Evolutionary conservation across 164 flowering plant species (phyloP).

Genomic region (Berberis thunbergii): DNA sequence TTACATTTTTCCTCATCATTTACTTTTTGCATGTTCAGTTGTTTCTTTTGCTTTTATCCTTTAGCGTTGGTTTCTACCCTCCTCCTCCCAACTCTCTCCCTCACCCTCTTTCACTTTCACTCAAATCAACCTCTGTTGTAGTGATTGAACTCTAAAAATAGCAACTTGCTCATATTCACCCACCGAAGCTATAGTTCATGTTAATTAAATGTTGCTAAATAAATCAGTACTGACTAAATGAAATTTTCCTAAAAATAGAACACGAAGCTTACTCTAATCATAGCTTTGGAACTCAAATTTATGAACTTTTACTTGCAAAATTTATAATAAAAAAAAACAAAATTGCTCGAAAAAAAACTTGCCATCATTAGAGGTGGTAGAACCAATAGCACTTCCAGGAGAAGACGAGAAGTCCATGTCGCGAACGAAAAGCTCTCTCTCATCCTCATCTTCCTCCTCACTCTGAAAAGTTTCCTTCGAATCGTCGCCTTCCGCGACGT

Average conservation of each 20-base stretch:
- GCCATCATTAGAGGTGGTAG: slow-evolving; percentile 68
- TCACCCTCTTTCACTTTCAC: too few relatives aligned
- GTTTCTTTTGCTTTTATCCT: too few relatives aligned
- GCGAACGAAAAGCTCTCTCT: slow-evolving; percentile 38
- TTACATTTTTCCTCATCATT: too few relatives aligned
- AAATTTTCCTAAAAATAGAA: background rate
- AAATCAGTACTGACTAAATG: background rate
- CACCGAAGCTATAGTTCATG: background rate
- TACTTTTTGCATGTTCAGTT: too few relatives aligned
- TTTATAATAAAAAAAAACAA: background rate
- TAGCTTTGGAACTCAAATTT: background rate
- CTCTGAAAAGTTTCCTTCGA: slow-evolving; percentile 20
- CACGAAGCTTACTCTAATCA: background rate
- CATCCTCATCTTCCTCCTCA: slow-evolving; percentile 25
- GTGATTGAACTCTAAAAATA: too few relatives aligned
- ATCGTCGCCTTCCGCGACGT: slow-evolving; percentile 24
- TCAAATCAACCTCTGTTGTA: too few relatives aligned
- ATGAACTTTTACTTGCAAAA: background rate
- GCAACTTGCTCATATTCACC: too few relatives aligned
- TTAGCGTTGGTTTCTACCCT: too few relatives aligned
- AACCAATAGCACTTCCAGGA: slow-evolving; percentile 38
- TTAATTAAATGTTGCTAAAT: background rate
- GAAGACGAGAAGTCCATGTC: slow-evolving; percentile 40
- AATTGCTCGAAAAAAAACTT: slow-evolving; percentile 6
- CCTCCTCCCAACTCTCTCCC: too few relatives aligned